phyloP scores from a whole-genome alignment of 176 grass and related monocot species.

The Oryza rufipogon region DNA sequence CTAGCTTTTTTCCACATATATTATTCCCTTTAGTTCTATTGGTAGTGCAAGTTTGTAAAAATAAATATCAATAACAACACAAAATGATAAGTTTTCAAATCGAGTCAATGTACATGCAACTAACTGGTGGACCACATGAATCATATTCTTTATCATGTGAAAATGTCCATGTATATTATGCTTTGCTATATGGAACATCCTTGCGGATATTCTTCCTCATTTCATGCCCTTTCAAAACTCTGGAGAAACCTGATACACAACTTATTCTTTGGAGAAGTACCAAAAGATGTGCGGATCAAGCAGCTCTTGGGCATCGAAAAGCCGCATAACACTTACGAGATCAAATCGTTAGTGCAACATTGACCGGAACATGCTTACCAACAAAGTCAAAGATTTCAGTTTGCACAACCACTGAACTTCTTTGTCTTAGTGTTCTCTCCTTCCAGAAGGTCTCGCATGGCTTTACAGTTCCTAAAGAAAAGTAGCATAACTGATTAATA shows the following conservation, averaged over 20 bases:
- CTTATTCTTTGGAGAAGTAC: neutral
- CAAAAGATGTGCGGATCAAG: neutral
- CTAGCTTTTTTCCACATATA: neutral
- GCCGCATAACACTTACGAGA: neutral
- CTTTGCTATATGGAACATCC: constrained; percentile 36
- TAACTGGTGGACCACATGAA: constrained; percentile 22
- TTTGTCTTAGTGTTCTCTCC: neutral
- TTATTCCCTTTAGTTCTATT: neutral
- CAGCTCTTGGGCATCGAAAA: constrained; percentile 5
- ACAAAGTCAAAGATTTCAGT: neutral
- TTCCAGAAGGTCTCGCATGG: neutral
- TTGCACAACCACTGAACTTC: neutral
- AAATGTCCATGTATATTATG: constrained; percentile 17
- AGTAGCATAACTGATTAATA: neutral
- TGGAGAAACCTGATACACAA: constrained; percentile 12
- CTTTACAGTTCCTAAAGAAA: neutral
- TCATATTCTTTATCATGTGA: constrained; percentile 16
- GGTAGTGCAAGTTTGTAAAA: neutral
- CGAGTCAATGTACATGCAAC: constrained; percentile 12
- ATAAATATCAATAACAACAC: neutral
- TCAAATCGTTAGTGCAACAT: neutral
- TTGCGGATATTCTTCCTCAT: constrained; percentile 17
- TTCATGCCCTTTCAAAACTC: neutral
- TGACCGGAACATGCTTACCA: neutral
- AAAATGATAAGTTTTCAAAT: constrained; percentile 6